A percentile compares a stretch with the other conserved stretches of the same genome.
Evolutionary conservation across 2,329 filamentous ascomycete species (phyloP).

Genomic region (Venturia oleaginea): DNA sequence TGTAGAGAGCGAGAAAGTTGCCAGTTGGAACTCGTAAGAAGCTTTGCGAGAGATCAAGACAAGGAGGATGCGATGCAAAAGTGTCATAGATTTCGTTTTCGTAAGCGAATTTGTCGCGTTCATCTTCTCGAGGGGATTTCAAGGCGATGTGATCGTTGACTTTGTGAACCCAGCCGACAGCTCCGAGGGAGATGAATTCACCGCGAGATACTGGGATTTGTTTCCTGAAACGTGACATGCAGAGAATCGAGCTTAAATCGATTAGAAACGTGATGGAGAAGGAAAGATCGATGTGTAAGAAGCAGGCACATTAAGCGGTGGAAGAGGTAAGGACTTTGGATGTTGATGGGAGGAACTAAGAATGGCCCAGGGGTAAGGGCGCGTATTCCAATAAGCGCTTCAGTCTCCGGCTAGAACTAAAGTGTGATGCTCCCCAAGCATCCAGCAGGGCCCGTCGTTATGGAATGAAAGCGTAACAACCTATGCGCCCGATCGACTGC

Average conservation of each 20-base stretch:
- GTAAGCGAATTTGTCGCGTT: background rate
- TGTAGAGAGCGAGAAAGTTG: background rate
- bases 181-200: background rate
- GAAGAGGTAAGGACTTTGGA: background rate
- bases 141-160: background rate
- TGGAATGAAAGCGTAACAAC: too few relatives aligned
- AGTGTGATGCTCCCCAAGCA: too few relatives aligned
- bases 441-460: too few relatives aligned
- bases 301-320: too few relatives aligned
- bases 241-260: background rate
- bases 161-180: background rate
- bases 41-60: background rate
- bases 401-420: too few relatives aligned
- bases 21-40: background rate
- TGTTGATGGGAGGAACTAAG: slow-evolving; percentile 22
- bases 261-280: too few relatives aligned
- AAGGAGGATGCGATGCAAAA: background rate
- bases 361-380: too few relatives aligned
- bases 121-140: background rate
- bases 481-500: too few relatives aligned
- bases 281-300: too few relatives aligned
- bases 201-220: background rate
- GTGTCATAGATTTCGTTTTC: background rate
- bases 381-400: too few relatives aligned
- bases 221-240: too few relatives aligned